phyloP scores from a whole-genome alignment of 768 basidiomycete species.

The Lanmaoa rubissima region DNA sequence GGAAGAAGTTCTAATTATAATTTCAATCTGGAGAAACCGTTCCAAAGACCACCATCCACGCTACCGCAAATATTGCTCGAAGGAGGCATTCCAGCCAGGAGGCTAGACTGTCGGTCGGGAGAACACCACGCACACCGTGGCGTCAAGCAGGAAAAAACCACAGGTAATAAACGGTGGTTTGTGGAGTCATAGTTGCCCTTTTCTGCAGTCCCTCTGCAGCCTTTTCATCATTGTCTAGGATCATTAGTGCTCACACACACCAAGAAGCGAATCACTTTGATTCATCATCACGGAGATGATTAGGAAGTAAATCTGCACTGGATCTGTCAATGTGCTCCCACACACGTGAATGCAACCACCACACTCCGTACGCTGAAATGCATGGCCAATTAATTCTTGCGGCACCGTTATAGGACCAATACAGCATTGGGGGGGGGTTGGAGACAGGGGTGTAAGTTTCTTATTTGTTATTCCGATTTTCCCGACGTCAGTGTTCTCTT shows the following conservation, averaged over 20 bases:
- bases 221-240: not conserved
- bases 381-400: not conserved
- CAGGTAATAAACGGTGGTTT: not conserved
- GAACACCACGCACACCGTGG: not conserved
- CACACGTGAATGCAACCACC: not conserved
- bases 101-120: not conserved
- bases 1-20: not conserved
- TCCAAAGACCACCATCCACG: not conserved
- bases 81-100: not conserved
- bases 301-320: not conserved
- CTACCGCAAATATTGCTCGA: not conserved
- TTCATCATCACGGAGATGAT: not conserved
- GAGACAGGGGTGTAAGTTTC: not conserved
- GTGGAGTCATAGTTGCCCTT: not conserved
- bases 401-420: not conserved
- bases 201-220: not conserved
- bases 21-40: not conserved
- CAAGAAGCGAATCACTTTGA: not conserved
- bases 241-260: not conserved
- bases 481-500: not conserved
- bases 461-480: not conserved
- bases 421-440: too few species aligned
- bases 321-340: not conserved
- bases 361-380: not conserved
- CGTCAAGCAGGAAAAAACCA: not conserved